Evolutionary conservation across 208 protist species (phyloP).

Genomic region (Blechomonas ayalai): DNA sequence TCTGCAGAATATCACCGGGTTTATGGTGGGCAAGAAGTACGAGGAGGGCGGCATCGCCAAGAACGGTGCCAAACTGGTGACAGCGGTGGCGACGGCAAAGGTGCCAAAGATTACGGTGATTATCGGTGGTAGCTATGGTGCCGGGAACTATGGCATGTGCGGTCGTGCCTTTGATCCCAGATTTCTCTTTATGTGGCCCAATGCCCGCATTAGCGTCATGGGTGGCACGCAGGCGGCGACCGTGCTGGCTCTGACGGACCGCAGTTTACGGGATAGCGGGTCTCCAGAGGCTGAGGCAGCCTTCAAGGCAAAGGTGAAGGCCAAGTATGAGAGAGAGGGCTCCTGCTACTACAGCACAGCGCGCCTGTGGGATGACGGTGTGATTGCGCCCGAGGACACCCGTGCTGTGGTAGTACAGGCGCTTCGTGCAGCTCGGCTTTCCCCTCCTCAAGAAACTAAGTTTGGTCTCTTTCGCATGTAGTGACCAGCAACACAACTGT

Average conservation of each 20-base stretch:
- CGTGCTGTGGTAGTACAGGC: conserved; percentile 80
- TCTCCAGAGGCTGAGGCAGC: conserved; percentile 21
- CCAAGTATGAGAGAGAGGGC: conserved; percentile 92
- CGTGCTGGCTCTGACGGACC: conserved; percentile 82
- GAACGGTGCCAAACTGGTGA: conserved; percentile 95
- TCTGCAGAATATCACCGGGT: conserved; percentile 96
- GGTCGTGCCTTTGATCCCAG: conserved; percentile 83
- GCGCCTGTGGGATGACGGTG: conserved; percentile 95
- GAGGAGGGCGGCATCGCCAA: conserved; percentile 95
- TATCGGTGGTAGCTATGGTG: conserved; percentile 94
- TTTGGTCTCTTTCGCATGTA: conserved; percentile 96
- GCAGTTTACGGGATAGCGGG: conserved; percentile 21
- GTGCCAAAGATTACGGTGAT: conserved; percentile 96
- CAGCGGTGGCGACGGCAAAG: conserved; percentile 84
- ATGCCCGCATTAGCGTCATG: conserved; percentile 95
- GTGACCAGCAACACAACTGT: conserved; percentile 5
- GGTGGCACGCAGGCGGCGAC: conserved; percentile 93
- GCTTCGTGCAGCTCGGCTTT: conserved; percentile 63
- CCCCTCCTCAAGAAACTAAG: conserved; percentile 46
- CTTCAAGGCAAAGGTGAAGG: conserved; percentile 69
- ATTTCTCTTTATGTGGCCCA: conserved; percentile 97
- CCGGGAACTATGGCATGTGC: conserved; percentile 98
- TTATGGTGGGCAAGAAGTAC: conserved; percentile 88
- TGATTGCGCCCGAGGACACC: conserved; percentile 90
- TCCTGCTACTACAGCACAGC: conserved; percentile 91